Base-by-base conservation (phyloP, 225 moss, liverwort and hornwort species). In the Anthoceros angustus region DNA sequence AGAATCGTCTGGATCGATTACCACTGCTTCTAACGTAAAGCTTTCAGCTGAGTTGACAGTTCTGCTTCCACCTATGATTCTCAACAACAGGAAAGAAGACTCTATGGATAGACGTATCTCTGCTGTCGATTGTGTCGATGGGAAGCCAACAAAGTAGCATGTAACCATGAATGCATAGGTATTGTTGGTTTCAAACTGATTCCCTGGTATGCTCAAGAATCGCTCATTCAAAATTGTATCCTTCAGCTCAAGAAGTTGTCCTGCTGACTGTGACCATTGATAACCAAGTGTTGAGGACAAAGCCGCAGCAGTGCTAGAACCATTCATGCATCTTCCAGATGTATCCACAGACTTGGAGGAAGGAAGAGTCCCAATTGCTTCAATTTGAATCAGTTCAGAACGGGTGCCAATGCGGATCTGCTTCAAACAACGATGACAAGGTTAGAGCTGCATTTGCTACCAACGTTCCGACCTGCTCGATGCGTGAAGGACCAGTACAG, bases 1-100 rank as follows among this genome's bases (percentile, higher is more conserved):
- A 6, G 80, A 70, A 66, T 82, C 80, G 43, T 85, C 78, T 0
- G 80, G 85, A 71, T 85, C 85, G 41, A 79, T 80, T 46, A 79
- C 85, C 67, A 64, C 69, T 5, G 80, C 82, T 41, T 75, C 76
- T 0, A 85, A 12, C 9, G 76, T 75, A 24, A 82, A 72, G 61
- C 76, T 74, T 25, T 85, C 76, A 0, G 76, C 75, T n/a, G 74
- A 73, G 11, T 80, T 85, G 2, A 76, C 42, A 2, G 3, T 2
- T 49, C 80, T 70, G 5, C 63, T 72, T 43, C 82, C 76, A 2
- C 82, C 85, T 4, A 73, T 69, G 67, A 85, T 76, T 0, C 62
- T 63, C 0, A 78, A 66, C 24, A 3, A 16, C 3, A 85, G 32
- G 0, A 82, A 74, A 0, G 82, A 82, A 0, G 75, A 74, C 26